phyloP scores from a whole-genome alignment of 2,329 filamentous ascomycete genomes.

The Atkinsonella texensis region DNA sequence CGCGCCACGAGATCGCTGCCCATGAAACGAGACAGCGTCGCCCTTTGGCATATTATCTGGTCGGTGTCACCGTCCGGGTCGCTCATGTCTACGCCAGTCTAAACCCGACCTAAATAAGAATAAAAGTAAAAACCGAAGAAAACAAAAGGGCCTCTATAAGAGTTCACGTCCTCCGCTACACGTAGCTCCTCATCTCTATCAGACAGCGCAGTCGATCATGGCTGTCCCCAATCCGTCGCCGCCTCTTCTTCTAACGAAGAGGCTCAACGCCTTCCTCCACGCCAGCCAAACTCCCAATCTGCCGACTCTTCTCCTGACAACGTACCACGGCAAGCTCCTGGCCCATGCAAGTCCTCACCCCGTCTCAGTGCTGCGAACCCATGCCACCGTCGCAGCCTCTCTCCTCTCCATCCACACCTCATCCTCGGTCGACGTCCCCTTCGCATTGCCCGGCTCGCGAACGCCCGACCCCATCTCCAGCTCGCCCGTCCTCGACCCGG shows the following conservation, averaged over 20 bases:
- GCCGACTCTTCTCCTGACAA: conserved; percentile 48
- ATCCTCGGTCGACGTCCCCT: conserved; percentile 28
- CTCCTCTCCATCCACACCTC: conserved; percentile 47
- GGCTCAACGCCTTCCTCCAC: conserved; percentile 49
- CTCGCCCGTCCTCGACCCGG: conserved; percentile 13
- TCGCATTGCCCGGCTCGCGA: conserved; percentile 27
- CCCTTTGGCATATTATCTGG: too few relatives aligned
- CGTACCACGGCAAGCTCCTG: conserved; percentile 49
- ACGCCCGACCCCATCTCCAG: conserved; percentile 14
- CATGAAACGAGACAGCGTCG: too few relatives aligned
- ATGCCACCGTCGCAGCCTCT: conserved; percentile 51
- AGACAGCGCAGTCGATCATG: conserved; percentile 13
- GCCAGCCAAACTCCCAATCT: conserved; percentile 44
- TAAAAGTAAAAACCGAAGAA: background rate
- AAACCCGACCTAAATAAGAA: too few relatives aligned
- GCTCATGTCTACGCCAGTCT: too few relatives aligned
- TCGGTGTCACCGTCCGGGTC: too few relatives aligned
- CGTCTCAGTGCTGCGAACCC: conserved; percentile 45
- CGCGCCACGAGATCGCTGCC: background rate
- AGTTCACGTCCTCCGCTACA: too few relatives aligned
- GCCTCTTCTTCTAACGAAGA: conserved; percentile 52
- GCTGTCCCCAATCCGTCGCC: conserved; percentile 31
- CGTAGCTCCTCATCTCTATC: background rate
- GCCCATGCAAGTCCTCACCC: conserved; percentile 46
- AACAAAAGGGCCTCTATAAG: background rate